Base-by-base conservation (phyloP, 2,329 filamentous ascomycete species). In the Fonsecaea erecta region DNA sequence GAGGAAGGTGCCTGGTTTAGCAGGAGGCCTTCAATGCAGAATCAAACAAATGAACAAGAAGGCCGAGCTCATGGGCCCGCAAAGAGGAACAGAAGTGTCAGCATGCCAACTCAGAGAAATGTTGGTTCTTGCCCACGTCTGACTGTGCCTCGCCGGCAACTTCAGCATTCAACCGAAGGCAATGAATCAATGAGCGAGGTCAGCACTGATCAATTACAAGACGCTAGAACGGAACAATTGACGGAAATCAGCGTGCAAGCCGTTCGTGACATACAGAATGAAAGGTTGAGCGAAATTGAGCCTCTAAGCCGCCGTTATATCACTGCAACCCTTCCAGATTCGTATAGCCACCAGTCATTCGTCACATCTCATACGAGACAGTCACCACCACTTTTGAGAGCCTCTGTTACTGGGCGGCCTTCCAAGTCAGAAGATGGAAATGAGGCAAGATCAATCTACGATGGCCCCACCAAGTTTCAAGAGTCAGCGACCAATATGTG, bases 181-280 rank as follows among this genome's bases (percentile, higher is more conserved):
- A 56, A 67, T 53, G 68, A 69, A 52, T 21, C 55, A 5, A 59
- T 69, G 60, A 70, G 67, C 57, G 68, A 66, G 43, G 68, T 69
- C 55, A 67, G 56, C 32, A 14, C 55, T 5, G 64, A 52, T 26
- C 35, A 37, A 12, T 11, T 65, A 5, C 40, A 52, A 32, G 62
- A 65, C 43, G 54, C 55, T 32, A 62, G 68, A 52, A 64, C 43
- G 37, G 62, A 70, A 26, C 48, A 60, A 14, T 9, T 67, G 40
- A 70, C 64, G 24, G 67, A 68, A 32, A 62, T 52, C 57, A 67
- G 64, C 52, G 54, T 26, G 24, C 58, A 66, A 62, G 56, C 52
- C 7, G 21, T 66, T 18, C 43, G 43, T 7, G 62, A 68, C 21
- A 24, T 21, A 3, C 54, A 30, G 8, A 55, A 65, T 56, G 68